phyloP scores from a whole-genome alignment of 1,284 basidiomycete species.

The Malassezia restricta region DNA sequence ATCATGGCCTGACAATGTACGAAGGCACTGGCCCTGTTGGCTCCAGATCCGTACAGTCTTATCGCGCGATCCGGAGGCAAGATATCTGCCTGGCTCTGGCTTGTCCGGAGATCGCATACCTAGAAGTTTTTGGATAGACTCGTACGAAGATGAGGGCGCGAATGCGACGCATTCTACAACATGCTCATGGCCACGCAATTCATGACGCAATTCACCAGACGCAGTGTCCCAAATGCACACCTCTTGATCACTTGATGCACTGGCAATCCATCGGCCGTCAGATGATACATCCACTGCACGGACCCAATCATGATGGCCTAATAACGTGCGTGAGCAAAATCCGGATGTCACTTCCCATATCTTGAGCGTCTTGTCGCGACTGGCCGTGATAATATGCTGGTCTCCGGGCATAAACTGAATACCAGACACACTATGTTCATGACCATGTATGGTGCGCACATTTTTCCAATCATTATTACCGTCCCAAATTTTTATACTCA shows the following conservation, averaged over 20 bases:
- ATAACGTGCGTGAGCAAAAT: constrained; percentile 45
- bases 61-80: constrained; percentile 72
- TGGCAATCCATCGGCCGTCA: constrained; percentile 63
- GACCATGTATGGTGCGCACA: constrained; percentile 70
- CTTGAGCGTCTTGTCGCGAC: constrained; percentile 71
- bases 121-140: constrained; percentile 63
- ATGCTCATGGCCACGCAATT: constrained; percentile 76
- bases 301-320: constrained; percentile 61
- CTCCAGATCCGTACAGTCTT: constrained; percentile 83
- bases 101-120: constrained; percentile 51
- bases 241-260: constrained; percentile 76
- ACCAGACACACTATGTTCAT: constrained; percentile 77
- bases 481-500: constrained; percentile 86
- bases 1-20: constrained; percentile 50
- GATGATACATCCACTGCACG: constrained; percentile 59
- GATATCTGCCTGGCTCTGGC: constrained; percentile 52
- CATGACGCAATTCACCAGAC: constrained; percentile 65
- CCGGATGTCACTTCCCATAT: constrained; percentile 75
- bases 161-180: constrained; percentile 72
- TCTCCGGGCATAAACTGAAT: constrained; percentile 74
- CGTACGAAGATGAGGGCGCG: constrained; percentile 62
- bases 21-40: constrained; percentile 61
- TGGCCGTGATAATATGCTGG: constrained; percentile 68
- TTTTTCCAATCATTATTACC: constrained; percentile 77
- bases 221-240: constrained; percentile 67